Evolutionary conservation across 768 basidiomycete genomes (phyloP), one percentile per base, ranked within the genome.

Genomic region (Lactarius sanguifluus): DNA sequence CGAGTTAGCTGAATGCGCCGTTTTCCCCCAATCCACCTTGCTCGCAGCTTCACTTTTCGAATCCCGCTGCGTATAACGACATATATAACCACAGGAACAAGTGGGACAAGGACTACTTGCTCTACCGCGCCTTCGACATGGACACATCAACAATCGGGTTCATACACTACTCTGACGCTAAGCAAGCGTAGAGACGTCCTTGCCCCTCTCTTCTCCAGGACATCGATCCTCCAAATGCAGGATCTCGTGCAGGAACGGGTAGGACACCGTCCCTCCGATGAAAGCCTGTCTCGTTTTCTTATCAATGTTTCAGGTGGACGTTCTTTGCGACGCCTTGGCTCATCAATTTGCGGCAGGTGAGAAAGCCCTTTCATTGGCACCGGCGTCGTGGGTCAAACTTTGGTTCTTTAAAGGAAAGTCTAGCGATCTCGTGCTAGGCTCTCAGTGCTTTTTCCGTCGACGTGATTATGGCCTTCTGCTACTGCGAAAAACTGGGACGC

Each of bases 111-210:
- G 45, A 47, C n/a, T 4, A 9, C n/a, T 23, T 47, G 4, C 45
- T 47, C 9, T 61, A 61, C 32, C 30, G 45, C 43, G 60, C 45
- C 23, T 61, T 52, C 30, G 60, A 61, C 60, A n/a, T 32, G 60
- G 60, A 61, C 30, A 30, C 60, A 3, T 15, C 40, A 8, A 1
- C 60, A 18, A n/a, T 47, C 45, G 45, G 45, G 9, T 23, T 47
- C 45, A 47, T 20, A 23, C 20, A 12, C 45, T 47, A 47, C 10
- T 47, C 45, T 23, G 10, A 47, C 10, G 45, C 45, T 12, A 47
- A 47, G 23, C 45, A 45, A 45, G 43, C 43, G 20, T 28, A 25
- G 43, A 28, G 60, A 50, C 1, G 60, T 50, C 12, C 45, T 61
- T 6, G 18, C 28, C 30, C 23, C 60, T 3, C 60, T 61, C 3